A percentile compares a stretch with the other conserved stretches of the same genome.
These are phyloP conservation scores for Fraxinus cuspidata DNA, from an alignment of 257 asterid species.

Conservation along the genomic window DNA sequence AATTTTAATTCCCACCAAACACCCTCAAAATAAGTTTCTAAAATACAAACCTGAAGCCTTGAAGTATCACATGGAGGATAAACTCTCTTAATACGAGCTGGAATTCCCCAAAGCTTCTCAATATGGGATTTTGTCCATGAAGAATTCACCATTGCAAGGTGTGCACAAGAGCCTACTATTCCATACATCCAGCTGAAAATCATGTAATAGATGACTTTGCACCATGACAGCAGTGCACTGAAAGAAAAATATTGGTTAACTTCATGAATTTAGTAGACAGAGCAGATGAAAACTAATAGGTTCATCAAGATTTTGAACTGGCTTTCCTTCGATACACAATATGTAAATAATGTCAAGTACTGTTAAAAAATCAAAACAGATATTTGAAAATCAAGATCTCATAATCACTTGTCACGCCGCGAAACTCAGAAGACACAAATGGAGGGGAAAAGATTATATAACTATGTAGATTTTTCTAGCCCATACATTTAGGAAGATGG, in stretches of 20 bases:
- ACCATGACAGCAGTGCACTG: slow-evolving; percentile 72
- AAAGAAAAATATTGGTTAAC: slow-evolving; percentile 32
- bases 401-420: background rate
- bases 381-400: slow-evolving; percentile 11
- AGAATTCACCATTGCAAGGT: slow-evolving; percentile 92
- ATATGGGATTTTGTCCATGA: slow-evolving; percentile 95
- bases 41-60: slow-evolving; percentile 72
- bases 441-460: background rate
- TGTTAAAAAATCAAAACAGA: slow-evolving; percentile 7
- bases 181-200: slow-evolving; percentile 90
- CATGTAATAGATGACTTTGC: slow-evolving; percentile 72
- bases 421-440: background rate
- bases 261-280: slow-evolving; percentile 20
- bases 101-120: slow-evolving; percentile 84
- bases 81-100: slow-evolving; percentile 68
- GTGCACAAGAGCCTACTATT: slow-evolving; percentile 74
- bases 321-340: background rate
- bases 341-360: background rate
- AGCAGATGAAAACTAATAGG: slow-evolving; percentile 3
- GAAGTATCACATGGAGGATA: slow-evolving; percentile 98
- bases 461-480: background rate
- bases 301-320: slow-evolving; percentile 6
- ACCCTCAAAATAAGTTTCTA: slow-evolving; percentile 17
- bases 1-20: too few species aligned
- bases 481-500: slow-evolving; percentile 12